Percentiles rank a stretch among this genome's conserved stretches.
phyloP scores from a whole-genome alignment of 768 basidiomycete genomes.

The Calocera viscosa region DNA sequence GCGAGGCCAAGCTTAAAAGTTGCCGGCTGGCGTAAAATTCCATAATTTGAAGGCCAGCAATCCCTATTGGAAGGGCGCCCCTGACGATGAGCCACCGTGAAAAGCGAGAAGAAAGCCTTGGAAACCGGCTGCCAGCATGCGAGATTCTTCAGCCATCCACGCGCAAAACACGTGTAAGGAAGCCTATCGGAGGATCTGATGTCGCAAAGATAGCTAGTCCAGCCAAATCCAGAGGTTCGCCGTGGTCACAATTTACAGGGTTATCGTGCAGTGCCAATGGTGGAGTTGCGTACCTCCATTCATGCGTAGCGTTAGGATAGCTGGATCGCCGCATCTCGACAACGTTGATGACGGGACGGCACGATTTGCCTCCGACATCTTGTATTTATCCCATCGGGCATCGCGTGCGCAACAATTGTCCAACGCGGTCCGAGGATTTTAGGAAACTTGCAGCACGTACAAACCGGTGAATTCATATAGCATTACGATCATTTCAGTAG shows the following conservation, averaged over 20 bases:
- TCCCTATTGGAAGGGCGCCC: background rate
- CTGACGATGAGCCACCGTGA: background rate
- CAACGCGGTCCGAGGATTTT: too few species aligned
- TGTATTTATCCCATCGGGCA: too few species aligned
- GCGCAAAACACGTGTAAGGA: slow-evolving; percentile 2
- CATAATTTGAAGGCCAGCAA: background rate
- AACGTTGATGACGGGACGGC: too few species aligned
- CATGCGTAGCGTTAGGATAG: too few species aligned
- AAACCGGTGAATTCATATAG: too few species aligned
- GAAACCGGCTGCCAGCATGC: background rate
- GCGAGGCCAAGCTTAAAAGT: slow-evolving; percentile 7
- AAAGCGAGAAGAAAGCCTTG: slow-evolving; percentile 3
- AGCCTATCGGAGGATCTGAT: background rate
- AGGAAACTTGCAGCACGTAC: too few species aligned
- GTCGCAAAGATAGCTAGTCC: background rate
- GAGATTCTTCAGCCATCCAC: background rate
- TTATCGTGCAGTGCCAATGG: background rate
- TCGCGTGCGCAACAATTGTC: too few species aligned
- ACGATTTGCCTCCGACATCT: too few species aligned
- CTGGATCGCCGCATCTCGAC: too few species aligned
- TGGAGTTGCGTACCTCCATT: too few species aligned
- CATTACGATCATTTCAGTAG: too few species aligned
- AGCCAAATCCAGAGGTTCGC: background rate
- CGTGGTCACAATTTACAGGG: background rate
- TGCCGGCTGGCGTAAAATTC: background rate